Conservation (phyloP, 495 filamentous ascomycete species). For the Aspergillus mulundensis region DNA sequence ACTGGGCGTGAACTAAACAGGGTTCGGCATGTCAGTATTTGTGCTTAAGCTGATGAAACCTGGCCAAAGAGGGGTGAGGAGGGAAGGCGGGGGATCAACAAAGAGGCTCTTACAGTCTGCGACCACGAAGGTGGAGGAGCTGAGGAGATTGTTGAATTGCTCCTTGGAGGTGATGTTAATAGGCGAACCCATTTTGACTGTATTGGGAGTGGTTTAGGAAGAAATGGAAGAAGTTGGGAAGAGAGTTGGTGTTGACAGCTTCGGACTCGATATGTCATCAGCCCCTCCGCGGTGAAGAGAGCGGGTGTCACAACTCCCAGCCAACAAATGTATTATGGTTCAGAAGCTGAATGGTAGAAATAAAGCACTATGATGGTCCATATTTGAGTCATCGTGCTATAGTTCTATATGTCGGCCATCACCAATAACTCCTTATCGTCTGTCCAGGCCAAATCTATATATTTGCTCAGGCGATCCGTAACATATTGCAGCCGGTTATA, state of each 20-base stretch:
- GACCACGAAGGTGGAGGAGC: slow-evolving; percentile 68
- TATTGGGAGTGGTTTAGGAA: slow-evolving; percentile 13
- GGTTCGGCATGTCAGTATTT: slow-evolving; percentile 11
- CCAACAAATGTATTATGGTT: too few relatives aligned
- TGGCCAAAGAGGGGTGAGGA: slow-evolving; percentile 9
- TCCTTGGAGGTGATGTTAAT: slow-evolving; percentile 65
- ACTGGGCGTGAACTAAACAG: slow-evolving; percentile 74
- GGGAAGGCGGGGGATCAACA: slow-evolving; percentile 6
- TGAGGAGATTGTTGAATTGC: slow-evolving; percentile 67
- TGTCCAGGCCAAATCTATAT: too few relatives aligned
- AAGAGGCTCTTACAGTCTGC: slow-evolving; percentile 68
- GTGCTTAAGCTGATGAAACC: slow-evolving; percentile 1
- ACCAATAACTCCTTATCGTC: too few relatives aligned
- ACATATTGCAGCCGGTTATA: too few relatives aligned
- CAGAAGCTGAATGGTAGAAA: too few relatives aligned
- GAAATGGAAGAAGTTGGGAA: slow-evolving; percentile 10
- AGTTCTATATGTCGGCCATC: too few relatives aligned
- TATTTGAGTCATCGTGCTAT: too few relatives aligned
- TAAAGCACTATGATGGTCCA: too few relatives aligned
- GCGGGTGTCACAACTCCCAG: neutral
- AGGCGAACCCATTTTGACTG: slow-evolving; percentile 55
- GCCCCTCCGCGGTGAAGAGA: slow-evolving; percentile 16
- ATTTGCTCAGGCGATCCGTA: too few relatives aligned
- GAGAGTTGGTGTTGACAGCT: slow-evolving; percentile 13
- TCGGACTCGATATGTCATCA: slow-evolving; percentile 36